Percentiles rank a stretch among this genome's conserved stretches.
These are phyloP conservation scores for Chrysanthemum lavandulifolium DNA, from an alignment of 129 eudicot species.

Conservation along the genomic window DNA sequence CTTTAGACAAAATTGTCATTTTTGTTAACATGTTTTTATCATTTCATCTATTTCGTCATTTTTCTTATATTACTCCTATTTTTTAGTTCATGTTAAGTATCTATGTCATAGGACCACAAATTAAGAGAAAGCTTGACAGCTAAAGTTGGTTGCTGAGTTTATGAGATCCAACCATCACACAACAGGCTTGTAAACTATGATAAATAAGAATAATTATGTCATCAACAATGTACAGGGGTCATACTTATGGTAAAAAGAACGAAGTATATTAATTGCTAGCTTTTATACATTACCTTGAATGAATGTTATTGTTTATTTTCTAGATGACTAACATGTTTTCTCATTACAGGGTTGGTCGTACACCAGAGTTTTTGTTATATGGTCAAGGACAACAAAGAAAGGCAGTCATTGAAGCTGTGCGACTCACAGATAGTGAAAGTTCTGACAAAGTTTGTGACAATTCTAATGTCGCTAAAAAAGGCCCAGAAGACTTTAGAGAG, in stretches of 20 bases:
- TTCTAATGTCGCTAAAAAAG: slow-evolving; percentile 32
- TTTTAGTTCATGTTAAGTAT: too few relatives aligned
- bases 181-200: too few relatives aligned
- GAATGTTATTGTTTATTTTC: neutral
- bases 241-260: too few relatives aligned
- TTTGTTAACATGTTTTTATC: slow-evolving; percentile 3
- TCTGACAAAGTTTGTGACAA: slow-evolving; percentile 41
- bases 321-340: slow-evolving; percentile 11
- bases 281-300: too few relatives aligned
- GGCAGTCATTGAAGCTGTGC: slow-evolving; percentile 89
- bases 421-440: slow-evolving; percentile 59
- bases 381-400: slow-evolving; percentile 98
- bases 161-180: too few relatives aligned
- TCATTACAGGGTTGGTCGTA: slow-evolving; percentile 71
- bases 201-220: too few relatives aligned
- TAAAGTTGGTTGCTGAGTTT: too few relatives aligned
- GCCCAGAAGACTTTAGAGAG: slow-evolving; percentile 69
- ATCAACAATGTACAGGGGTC: too few relatives aligned
- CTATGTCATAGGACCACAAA: too few relatives aligned
- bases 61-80: too few relatives aligned
- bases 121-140: too few relatives aligned
- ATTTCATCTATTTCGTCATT: neutral
- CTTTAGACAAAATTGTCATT: slow-evolving; percentile 9
- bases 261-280: too few relatives aligned
- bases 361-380: slow-evolving; percentile 75